Evolutionary conservation across 768 basidiomycete genomes (phyloP), one percentile per base, ranked within the genome.

Genomic region (Tylopilus sp.): DNA sequence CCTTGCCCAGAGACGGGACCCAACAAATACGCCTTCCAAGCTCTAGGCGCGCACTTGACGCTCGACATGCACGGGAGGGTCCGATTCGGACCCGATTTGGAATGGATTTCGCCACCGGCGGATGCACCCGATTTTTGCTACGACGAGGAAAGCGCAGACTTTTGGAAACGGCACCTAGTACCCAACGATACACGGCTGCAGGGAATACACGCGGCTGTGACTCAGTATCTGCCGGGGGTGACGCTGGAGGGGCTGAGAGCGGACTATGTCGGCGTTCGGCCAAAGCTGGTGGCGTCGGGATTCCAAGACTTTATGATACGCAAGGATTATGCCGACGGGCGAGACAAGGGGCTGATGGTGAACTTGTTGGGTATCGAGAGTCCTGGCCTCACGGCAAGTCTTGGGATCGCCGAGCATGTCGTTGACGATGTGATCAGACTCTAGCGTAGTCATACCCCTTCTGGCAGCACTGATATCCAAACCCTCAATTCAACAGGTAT

Each of bases 21-120:
- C 35, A 77, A 75, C 51, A 75, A 71, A 4, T 78, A 86, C 46
- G 77, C 81, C 7, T 89, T 95, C 63, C 85, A 90, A 53, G 88
- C 89, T 3, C 76, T 98, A 7, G 95, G 97, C 3, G 95, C 93
- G 11, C 97, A 98, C 71, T 75, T 98, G 22, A 93, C 92, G 23
- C 71, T 98, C 39, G 91, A 94, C 67, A 64, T 98, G 54, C 79
- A 86, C 43, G 88, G 90, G 0, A 86, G 88, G 54, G 79, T 98
- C 47, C 81, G 83, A 26, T 98, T 98, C 68, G 95, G 95, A 0
- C 95, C 95, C 5, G 92, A 98, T 63, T 76, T 97, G 15, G 87
- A 97, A 65, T 91, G 90, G 88, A 75, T 97, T 58, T 73, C 78
- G 3, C 82, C 85, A 3, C 78, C 79, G 22, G 51, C 66, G 6